A percentile compares a stretch with the other conserved stretches of the same genome.
phyloP scores from a whole-genome alignment of 495 filamentous ascomycete genomes.

The Sphaerosporella brunnea region DNA sequence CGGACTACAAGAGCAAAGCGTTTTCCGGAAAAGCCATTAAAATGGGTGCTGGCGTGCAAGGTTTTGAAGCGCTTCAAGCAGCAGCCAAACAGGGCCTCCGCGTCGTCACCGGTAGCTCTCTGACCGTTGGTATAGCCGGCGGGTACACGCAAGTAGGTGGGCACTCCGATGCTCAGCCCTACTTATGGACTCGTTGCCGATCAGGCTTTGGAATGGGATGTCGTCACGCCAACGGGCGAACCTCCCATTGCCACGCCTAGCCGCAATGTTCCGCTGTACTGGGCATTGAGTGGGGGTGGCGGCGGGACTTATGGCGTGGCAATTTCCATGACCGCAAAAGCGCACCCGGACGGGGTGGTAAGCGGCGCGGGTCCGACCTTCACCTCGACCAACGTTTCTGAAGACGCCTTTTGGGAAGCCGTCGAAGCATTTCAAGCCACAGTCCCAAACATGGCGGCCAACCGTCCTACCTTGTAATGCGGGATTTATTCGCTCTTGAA shows the following conservation, averaged over 20 bases:
- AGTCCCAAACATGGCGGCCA: neutral
- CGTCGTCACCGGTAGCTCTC: constrained; percentile 35
- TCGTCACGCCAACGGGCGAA: constrained; percentile 41
- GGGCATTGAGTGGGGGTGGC: constrained; percentile 42
- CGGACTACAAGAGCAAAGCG: neutral
- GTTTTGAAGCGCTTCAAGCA: constrained; percentile 32
- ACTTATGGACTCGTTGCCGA: constrained; percentile 40
- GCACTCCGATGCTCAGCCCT: constrained; percentile 36
- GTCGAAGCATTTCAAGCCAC: neutral
- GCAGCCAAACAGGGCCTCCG: constrained; percentile 32
- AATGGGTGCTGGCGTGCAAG: constrained; percentile 40
- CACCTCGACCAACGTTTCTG: neutral
- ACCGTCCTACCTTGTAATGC: neutral
- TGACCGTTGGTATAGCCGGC: constrained; percentile 33
- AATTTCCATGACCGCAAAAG: constrained; percentile 34
- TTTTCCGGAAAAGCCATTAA: constrained; percentile 35
- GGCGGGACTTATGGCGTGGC: constrained; percentile 39
- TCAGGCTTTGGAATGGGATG: constrained; percentile 36
- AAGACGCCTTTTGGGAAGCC: neutral
- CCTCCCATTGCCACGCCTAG: constrained; percentile 34
- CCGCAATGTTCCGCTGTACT: constrained; percentile 43
- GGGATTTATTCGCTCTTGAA: neutral
- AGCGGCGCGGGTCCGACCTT: neutral
- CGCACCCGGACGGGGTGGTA: constrained; percentile 26
- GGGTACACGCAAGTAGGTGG: constrained; percentile 43